Evolutionary conservation across 805 yeast genomes (phyloP), one percentile per base, ranked within the genome.

Genomic region (Candida suzukii): DNA sequence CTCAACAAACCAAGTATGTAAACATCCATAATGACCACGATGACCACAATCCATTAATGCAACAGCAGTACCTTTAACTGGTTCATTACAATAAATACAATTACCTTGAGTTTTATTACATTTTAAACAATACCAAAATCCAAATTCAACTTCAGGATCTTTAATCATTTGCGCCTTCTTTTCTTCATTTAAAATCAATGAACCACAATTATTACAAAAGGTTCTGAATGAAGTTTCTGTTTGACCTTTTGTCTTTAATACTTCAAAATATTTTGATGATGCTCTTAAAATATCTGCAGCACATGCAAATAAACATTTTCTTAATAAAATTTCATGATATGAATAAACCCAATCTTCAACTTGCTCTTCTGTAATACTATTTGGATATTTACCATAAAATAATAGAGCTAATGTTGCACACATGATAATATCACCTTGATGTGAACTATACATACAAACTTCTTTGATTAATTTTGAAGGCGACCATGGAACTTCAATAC

Each of bases 41-140:
- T 91, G 98, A 0, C 96, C 97, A 66, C 98, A 91, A 21, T 67
- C 73, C 39, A 83, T 57, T 45, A 68, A 63, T 46, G 66, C 73
- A 14, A 84, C 74, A 14, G 80, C 71, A 42, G 84, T 66, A 1
- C 95, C 95, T 48, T 74, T 76, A 52, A 90, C 68, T 0, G 95
- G 87, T 53, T 75, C 83, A 46, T 81, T 72, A 59, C 97, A 90
- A 46, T 80, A 75, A 22, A 80, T 70, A 60, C 97, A 90, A n/a
- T 78, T 72, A 44, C 78, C 80, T 45, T 78, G 79, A 14, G 66
- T 65, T 39, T 62, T 66, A 11, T 70, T 63, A 58, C 97, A 90
- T 19, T 68, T 70, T 40, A 79, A 87, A 63, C 97, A 90, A 58
- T 81, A 85, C 95, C 96, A 88, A 50, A 72, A 80, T 1, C 95